phyloP scores from a whole-genome alignment of 1,139 yeast genomes.

The Geotrichum citri-aurantii region DNA sequence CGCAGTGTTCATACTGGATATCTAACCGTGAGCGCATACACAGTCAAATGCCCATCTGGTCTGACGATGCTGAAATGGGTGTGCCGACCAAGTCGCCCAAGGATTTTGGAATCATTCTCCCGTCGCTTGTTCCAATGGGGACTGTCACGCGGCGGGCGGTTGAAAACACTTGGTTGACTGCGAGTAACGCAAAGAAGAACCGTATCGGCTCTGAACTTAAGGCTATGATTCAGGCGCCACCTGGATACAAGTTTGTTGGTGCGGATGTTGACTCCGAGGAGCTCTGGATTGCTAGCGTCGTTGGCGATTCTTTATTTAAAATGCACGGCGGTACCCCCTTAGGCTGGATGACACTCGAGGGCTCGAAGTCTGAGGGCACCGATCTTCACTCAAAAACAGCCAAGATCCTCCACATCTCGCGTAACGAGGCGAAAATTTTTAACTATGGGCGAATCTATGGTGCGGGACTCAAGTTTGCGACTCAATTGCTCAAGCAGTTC shows the following conservation, averaged over 20 bases:
- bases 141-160: constrained; percentile 95
- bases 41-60: constrained; percentile 76
- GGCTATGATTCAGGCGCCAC: constrained; percentile 79
- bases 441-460: constrained; percentile 97
- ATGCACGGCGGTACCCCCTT: constrained; percentile 94
- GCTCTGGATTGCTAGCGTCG: constrained; percentile 92
- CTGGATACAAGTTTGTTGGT: constrained; percentile 88
- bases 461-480: constrained; percentile 90
- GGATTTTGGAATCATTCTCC: constrained; percentile 70
- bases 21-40: constrained; percentile 79
- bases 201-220: constrained; percentile 92
- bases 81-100: constrained; percentile 32
- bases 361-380: constrained; percentile 83
- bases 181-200: constrained; percentile 81
- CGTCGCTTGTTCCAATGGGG: constrained; percentile 87
- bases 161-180: constrained; percentile 96
- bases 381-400: constrained; percentile 96
- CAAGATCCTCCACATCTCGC: constrained; percentile 73
- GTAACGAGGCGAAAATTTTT: constrained; percentile 91
- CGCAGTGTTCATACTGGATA: constrained; percentile 88
- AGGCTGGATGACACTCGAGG: constrained; percentile 99
- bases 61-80: constrained; percentile 34
- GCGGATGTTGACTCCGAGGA: constrained; percentile 98
- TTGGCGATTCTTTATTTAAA: constrained; percentile 86
- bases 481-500: constrained; percentile 72